Base-by-base conservation (phyloP, 2,329 filamentous ascomycete species). In the Monosporascus sp. region DNA sequence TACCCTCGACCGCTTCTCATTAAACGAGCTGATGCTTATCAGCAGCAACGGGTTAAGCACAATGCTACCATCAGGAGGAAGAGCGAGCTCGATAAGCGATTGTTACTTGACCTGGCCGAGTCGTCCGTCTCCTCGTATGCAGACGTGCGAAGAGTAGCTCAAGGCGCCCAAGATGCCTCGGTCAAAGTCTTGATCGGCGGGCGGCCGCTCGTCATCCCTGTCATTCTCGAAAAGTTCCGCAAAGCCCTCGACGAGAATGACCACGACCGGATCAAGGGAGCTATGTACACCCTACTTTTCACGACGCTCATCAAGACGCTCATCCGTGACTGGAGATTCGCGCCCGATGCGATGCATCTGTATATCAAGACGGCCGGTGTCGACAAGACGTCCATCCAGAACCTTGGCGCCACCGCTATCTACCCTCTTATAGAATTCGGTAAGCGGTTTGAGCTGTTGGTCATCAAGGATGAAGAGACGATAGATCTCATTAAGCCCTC, bases 361-460 rank as follows among this genome's bases (percentile, higher is more conserved):
- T 99, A 96, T 71, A 94, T 99, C 58, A 84, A 89, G 63, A 90
- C 94, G 3, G 92, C 89, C 18, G 86, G 86, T 37, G 91, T 95
- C 17, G 94, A 99, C 71, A 96, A 96, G 68, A 85, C 90, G 5
- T 97, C 93, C 1, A 93, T 99, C 41, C 94, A 99, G 69, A 91
- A 88, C 61, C 80, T 99, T 17, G 90, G 90, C 15, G 83, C 85
- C 1, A 87, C 85, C 37, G 90, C 89, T 0, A 79, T 95, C 1
- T 96, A 92, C 66, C 86, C 90, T 17, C 80, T 99, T 41, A 85
- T 96, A 65, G 93, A 97, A 49, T 97, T 96, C 72, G 93, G 92
- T 22, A 92, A 93, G 63, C 83, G 90, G 0, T 82, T 93, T 62
- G 92, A 97, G 68, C 81, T 89, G 44, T 89, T 94, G 82, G 87